Evolutionary conservation across 306 rosid species (phyloP).

Genomic region (peach (Prunus persica)): Prunus_persica_NCBIv2 NC_034011.1:12566001-12566500

Average conservation of each 20-base stretch:
- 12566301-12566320: no score
- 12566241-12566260: not conserved
- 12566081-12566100: slow-evolving; percentile 62
- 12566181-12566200: slow-evolving; percentile 69
- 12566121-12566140: slow-evolving; percentile 26
- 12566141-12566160: slow-evolving; percentile 36
- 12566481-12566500: slow-evolving; percentile 49
- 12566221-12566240: slow-evolving; percentile 24
- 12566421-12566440: not conserved
- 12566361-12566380: no score
- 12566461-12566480: slow-evolving; percentile 62
- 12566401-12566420: not conserved
- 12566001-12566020: slow-evolving; percentile 18
- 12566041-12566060: slow-evolving; percentile 99
- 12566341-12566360: no score
- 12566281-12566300: no score
- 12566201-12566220: slow-evolving; percentile 39
- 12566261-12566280: no score
- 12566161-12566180: slow-evolving; percentile 34
- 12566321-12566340: no score
- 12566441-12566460: slow-evolving; percentile 50
- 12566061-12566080: slow-evolving; percentile 54
- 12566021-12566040: slow-evolving; percentile 68
- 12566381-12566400: no score
- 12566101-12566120: slow-evolving; percentile 32